A percentile compares a stretch with the other conserved stretches of the same genome.
Conservation (phyloP, 768 basidiomycete species). For the Boletus edulis region DNA sequence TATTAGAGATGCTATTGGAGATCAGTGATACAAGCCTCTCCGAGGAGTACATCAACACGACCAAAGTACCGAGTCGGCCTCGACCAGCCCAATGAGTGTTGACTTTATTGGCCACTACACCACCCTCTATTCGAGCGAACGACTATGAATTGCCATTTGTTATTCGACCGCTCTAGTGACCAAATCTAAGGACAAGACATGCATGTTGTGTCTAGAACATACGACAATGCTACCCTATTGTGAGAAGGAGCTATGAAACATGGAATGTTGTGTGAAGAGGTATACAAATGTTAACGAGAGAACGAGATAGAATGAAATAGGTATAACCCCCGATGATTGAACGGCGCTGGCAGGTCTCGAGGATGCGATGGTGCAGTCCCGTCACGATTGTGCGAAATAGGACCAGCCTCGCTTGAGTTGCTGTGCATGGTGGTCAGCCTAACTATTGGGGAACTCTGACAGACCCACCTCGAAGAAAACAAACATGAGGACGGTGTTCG, state of each 20-base stretch:
- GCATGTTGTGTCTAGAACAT: slow-evolving; percentile 4
- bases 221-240: slow-evolving; percentile 4
- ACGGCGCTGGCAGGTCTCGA: neutral
- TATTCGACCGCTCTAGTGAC: neutral
- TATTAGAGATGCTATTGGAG: too few relatives aligned
- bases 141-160: neutral
- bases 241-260: neutral
- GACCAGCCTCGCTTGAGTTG: slow-evolving; percentile 71
- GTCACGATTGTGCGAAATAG: slow-evolving; percentile 2
- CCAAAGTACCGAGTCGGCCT: too few relatives aligned
- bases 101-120: too few relatives aligned
- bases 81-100: too few relatives aligned
- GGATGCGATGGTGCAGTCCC: neutral
- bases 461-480: slow-evolving; percentile 76
- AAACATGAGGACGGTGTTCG: slow-evolving; percentile 82
- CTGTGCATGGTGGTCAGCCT: slow-evolving; percentile 34
- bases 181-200: neutral
- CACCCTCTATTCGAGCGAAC: too few relatives aligned
- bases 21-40: too few relatives aligned
- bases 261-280: slow-evolving; percentile 2
- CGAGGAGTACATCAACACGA: too few relatives aligned
- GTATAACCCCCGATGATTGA: neutral
- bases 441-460: neutral
- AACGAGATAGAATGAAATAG: neutral
- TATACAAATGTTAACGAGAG: slow-evolving; percentile 5